A percentile compares a stretch with the other conserved stretches of the same genome.
phyloP scores from a whole-genome alignment of 1,284 basidiomycete species.

The Violaceomyces palustris region DNA sequence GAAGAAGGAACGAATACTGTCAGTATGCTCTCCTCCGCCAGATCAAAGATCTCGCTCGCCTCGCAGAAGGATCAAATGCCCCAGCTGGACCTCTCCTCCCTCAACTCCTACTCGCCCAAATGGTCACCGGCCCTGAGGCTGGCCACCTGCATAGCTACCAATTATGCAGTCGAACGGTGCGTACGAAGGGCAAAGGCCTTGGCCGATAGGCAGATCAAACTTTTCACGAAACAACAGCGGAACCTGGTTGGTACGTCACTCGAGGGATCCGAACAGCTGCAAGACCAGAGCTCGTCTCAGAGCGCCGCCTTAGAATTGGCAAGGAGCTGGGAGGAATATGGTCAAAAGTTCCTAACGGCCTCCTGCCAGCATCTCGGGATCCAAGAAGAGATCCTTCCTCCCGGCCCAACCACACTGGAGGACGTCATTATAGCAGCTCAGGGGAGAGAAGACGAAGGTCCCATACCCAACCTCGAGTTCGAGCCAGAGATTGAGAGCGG shows the following conservation, averaged over 20 bases:
- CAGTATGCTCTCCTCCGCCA: too few species aligned
- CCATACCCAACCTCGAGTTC: slow-evolving; percentile 3
- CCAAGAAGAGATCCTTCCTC: slow-evolving; percentile 24
- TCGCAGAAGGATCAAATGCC: too few species aligned
- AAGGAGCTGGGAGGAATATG: slow-evolving; percentile 35
- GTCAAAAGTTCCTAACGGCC: slow-evolving; percentile 38
- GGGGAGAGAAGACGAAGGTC: slow-evolving; percentile 7
- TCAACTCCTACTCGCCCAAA: slow-evolving; percentile 37
- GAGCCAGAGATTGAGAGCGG: slow-evolving; percentile 22
- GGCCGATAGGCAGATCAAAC: too few species aligned
- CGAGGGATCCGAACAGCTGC: not conserved
- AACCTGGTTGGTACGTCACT: not conserved
- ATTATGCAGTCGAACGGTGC: slow-evolving; percentile 30
- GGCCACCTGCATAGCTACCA: slow-evolving; percentile 37
- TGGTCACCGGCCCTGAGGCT: slow-evolving; percentile 40
- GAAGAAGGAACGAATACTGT: too few species aligned
- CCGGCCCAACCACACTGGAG: slow-evolving; percentile 29
- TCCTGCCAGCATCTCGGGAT: slow-evolving; percentile 47
- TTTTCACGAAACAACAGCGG: too few species aligned
- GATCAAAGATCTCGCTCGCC: too few species aligned
- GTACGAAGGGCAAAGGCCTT: slow-evolving; percentile 20
- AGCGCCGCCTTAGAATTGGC: not conserved
- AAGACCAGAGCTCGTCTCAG: slow-evolving; percentile 1
- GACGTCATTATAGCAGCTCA: slow-evolving; percentile 22
- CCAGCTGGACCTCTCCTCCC: slow-evolving; percentile 29